Conservation (phyloP, 352 stramenopile species). For the Globisporangium ultimum region DNA sequence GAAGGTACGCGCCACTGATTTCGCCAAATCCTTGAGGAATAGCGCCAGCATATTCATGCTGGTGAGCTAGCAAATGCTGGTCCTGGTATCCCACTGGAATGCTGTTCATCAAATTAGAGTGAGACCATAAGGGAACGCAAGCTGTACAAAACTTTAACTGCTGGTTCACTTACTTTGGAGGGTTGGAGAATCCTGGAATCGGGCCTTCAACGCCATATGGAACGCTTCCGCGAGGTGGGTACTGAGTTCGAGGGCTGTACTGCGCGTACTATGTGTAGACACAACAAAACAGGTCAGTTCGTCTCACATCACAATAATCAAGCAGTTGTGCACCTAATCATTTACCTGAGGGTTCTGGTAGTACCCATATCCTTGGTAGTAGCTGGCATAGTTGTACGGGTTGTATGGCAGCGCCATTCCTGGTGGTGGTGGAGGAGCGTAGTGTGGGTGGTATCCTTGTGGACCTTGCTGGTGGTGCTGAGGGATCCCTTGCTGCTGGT, state of each 20-base stretch:
- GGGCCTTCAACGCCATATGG: slow-evolving; percentile 82
- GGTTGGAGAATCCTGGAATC: slow-evolving; percentile 76
- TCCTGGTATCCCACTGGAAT: slow-evolving; percentile 81
- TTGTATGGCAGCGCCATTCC: slow-evolving; percentile 88
- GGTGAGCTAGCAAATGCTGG: slow-evolving; percentile 74
- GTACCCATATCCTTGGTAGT: slow-evolving; percentile 87
- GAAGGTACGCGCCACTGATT: slow-evolving; percentile 73
- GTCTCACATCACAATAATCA: background rate
- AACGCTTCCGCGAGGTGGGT: slow-evolving; percentile 76
- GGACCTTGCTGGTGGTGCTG: slow-evolving; percentile 60
- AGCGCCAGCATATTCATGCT: slow-evolving; percentile 74
- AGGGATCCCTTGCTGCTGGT: slow-evolving; percentile 40
- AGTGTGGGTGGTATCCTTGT: slow-evolving; percentile 80
- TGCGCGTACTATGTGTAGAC: slow-evolving; percentile 64
- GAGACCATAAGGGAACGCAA: background rate
- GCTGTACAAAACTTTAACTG: too few species aligned
- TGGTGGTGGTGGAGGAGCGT: slow-evolving; percentile 74
- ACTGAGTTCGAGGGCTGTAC: slow-evolving; percentile 85
- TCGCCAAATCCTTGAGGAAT: slow-evolving; percentile 83
- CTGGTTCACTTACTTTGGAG: slow-evolving; percentile 35
- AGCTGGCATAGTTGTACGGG: slow-evolving; percentile 84
- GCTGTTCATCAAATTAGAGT: slow-evolving; percentile 17
- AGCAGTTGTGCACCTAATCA: background rate
- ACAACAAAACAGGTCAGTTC: background rate
- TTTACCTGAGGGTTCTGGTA: slow-evolving; percentile 83